Conservation (phyloP, 441 rosid species). For the Euphorbia celastroides region DNA sequence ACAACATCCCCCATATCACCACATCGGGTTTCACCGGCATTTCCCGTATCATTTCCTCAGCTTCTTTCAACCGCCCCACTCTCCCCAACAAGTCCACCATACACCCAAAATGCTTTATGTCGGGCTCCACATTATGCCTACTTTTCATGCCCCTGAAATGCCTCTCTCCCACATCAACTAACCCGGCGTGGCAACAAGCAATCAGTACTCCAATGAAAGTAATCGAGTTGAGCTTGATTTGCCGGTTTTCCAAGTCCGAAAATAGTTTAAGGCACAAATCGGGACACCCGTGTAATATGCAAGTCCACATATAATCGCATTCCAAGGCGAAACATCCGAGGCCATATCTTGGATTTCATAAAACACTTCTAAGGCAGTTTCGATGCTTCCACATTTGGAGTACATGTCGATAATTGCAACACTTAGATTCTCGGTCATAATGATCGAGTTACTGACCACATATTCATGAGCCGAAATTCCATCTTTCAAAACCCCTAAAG, state of each 20-base stretch:
- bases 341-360: slow-evolving; percentile 34
- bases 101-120: slow-evolving; percentile 52
- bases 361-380: slow-evolving; percentile 53
- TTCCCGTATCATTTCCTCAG: slow-evolving; percentile 38
- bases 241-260: slow-evolving; percentile 39
- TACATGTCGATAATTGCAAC: slow-evolving; percentile 88
- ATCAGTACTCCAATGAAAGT: slow-evolving; percentile 75
- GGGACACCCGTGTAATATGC: slow-evolving; percentile 68
- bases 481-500: slow-evolving; percentile 49
- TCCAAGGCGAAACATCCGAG: slow-evolving; percentile 69
- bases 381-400: slow-evolving; percentile 77
- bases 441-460: slow-evolving; percentile 35
- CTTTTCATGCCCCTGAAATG: slow-evolving; percentile 56
- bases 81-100: slow-evolving; percentile 63
- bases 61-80: slow-evolving; percentile 50
- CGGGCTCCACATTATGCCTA: slow-evolving; percentile 39
- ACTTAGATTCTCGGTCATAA: slow-evolving; percentile 50
- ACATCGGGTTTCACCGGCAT: slow-evolving; percentile 66
- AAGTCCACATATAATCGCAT: slow-evolving; percentile 72
- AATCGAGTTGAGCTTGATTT: slow-evolving; percentile 51
- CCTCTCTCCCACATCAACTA: slow-evolving; percentile 49
- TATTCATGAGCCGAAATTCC: slow-evolving; percentile 60
- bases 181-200: slow-evolving; percentile 74
- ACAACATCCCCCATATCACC: slow-evolving; percentile 53
- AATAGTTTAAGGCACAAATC: slow-evolving; percentile 55